Evolutionary conservation across 139 green algal species (phyloP).

Genomic region (Coelastrella sp.): DNA sequence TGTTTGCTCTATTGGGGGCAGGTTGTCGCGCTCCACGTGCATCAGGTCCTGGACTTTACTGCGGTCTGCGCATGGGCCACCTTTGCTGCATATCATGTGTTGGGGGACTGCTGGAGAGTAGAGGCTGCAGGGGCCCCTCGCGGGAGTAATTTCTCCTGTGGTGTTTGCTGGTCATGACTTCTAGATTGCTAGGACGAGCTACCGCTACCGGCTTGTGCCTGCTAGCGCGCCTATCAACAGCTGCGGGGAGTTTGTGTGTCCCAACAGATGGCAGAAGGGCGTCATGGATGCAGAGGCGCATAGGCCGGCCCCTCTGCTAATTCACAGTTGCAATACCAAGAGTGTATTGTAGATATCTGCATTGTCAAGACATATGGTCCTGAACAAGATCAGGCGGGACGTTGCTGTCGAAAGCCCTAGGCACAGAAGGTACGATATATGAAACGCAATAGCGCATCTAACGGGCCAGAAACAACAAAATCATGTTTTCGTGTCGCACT

Average conservation of each 20-base stretch:
- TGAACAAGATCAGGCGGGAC: too few species aligned
- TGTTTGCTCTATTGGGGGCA: background rate
- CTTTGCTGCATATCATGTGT: background rate
- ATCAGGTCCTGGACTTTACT: conserved; percentile 18
- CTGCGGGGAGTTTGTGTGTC: background rate
- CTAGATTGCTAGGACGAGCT: background rate
- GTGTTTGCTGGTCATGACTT: conserved; percentile 33
- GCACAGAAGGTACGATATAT: too few species aligned
- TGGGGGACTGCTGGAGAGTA: conserved; percentile 3
- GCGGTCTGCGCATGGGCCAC: background rate
- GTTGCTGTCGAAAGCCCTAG: too few species aligned
- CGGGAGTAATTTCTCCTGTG: background rate
- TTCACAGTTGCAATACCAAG: too few species aligned
- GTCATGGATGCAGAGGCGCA: too few species aligned
- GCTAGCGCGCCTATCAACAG: background rate
- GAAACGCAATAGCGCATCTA: too few species aligned
- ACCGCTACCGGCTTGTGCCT: background rate
- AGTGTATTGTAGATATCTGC: too few species aligned
- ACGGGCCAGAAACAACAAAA: too few species aligned
- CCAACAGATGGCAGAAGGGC: background rate
- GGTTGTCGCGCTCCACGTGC: background rate
- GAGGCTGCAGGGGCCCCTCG: conserved; percentile 35
- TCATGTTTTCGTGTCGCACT: too few species aligned
- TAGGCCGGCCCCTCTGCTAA: too few species aligned
- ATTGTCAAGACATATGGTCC: too few species aligned